phyloP scores from a whole-genome alignment of 495 filamentous ascomycete genomes.

The Rostrohypoxylon terebratum region DNA sequence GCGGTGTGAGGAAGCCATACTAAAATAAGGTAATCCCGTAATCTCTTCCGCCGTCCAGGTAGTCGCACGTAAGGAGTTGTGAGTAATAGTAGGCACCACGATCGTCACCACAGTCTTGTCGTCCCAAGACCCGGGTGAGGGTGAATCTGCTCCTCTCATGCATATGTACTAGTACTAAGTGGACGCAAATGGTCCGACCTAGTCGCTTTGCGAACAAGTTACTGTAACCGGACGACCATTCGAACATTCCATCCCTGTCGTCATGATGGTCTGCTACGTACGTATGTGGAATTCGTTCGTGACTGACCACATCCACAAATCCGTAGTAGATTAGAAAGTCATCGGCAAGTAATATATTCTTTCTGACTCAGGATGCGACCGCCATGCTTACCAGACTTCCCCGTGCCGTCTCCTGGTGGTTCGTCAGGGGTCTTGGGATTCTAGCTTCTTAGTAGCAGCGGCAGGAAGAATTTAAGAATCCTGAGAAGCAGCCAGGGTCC shows the following conservation, averaged over 20 bases:
- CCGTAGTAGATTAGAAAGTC: conserved; percentile 41
- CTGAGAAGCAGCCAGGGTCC: conserved; percentile 36
- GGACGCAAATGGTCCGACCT: conserved; percentile 37
- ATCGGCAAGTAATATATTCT: conserved; percentile 41
- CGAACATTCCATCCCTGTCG: conserved; percentile 45
- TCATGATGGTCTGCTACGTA: conserved; percentile 43
- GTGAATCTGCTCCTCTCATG: conserved; percentile 33
- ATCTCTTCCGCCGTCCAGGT: conserved; percentile 41
- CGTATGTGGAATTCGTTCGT: conserved; percentile 38
- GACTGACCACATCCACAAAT: conserved; percentile 41
- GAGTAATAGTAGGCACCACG: conserved; percentile 44
- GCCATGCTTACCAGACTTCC: conserved; percentile 39
- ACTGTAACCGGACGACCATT: conserved; percentile 40
- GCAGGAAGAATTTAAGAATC: conserved; percentile 35
- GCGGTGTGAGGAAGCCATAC: conserved; percentile 48
- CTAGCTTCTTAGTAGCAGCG: conserved; percentile 31
- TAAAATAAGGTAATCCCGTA: conserved; percentile 46
- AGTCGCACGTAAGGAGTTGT: conserved; percentile 45
- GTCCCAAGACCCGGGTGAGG: conserved; percentile 45
- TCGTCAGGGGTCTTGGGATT: conserved; percentile 34
- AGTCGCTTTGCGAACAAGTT: conserved; percentile 42
- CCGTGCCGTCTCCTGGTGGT: conserved; percentile 13
- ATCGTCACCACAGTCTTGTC: conserved; percentile 45
- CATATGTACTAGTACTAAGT: conserved; percentile 45
- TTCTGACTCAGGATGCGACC: conserved; percentile 38